Evolutionary conservation across 805 yeast genomes (phyloP).

Genomic region (Myxozyma neotropica): DNA sequence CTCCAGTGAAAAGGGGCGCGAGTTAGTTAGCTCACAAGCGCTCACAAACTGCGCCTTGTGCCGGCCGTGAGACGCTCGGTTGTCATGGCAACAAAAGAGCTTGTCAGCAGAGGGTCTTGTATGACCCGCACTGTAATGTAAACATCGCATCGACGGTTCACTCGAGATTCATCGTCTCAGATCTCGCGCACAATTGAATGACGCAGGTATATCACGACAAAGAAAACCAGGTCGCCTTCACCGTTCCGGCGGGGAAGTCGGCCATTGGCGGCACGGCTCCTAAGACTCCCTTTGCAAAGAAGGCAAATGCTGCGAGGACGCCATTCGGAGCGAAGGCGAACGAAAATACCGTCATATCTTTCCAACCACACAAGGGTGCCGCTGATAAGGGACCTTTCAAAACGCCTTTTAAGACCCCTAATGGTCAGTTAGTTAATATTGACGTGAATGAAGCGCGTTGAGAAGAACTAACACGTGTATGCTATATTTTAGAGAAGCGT

Average conservation of each 20-base stretch:
- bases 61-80: too few species aligned
- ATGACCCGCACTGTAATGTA: background rate
- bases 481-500: constrained; percentile 28
- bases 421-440: constrained; percentile 10
- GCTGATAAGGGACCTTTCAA: background rate
- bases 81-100: background rate
- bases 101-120: background rate
- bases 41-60: too few species aligned
- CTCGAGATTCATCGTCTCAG: too few species aligned
- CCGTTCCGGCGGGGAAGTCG: constrained; percentile 3
- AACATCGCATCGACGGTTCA: too few species aligned
- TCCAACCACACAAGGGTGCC: background rate
- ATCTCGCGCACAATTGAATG: too few species aligned
- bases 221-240: constrained; percentile 18
- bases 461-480: too few species aligned
- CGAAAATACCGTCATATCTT: constrained; percentile 14
- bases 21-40: too few species aligned
- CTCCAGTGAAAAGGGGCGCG: too few species aligned
- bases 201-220: constrained; percentile 28
- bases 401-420: constrained; percentile 28
- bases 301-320: constrained; percentile 11
- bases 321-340: constrained; percentile 25
- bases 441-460: too few species aligned
- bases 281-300: constrained; percentile 27
- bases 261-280: constrained; percentile 12